phyloP scores from a whole-genome alignment of 23 red algal species.

The Agarophyton chilense region DNA sequence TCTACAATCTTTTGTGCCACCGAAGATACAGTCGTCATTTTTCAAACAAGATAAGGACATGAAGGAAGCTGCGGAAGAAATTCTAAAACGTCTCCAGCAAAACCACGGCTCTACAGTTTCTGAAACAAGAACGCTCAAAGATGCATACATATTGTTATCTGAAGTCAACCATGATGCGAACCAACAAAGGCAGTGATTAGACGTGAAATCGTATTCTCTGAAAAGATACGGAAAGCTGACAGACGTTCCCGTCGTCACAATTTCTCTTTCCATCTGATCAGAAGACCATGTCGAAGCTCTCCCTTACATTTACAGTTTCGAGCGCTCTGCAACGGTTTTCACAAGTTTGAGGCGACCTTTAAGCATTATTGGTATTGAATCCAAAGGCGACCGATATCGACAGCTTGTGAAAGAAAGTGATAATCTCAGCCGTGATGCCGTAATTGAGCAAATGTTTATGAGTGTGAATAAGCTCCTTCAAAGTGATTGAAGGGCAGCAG shows the following conservation, averaged over 20 bases:
- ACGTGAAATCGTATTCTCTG: conserved; percentile 19
- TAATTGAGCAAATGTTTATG: conserved; percentile 97
- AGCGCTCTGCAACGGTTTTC: conserved; percentile 31
- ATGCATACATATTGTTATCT: conserved; percentile 61
- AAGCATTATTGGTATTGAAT: conserved; percentile 59
- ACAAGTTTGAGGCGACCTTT: conserved; percentile 60
- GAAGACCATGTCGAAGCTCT: neutral
- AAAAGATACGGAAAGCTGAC: conserved; percentile 24
- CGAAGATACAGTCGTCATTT: conserved; percentile 37
- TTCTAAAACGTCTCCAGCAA: conserved; percentile 29
- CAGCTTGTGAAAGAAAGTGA: conserved; percentile 95
- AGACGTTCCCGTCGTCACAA: conserved; percentile 64
- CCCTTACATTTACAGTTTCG: conserved; percentile 53
- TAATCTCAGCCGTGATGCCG: conserved; percentile 92
- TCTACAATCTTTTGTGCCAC: conserved; percentile 31
- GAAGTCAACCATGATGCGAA: conserved; percentile 31
- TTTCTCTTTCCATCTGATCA: conserved; percentile 56
- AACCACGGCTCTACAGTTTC: conserved; percentile 1
- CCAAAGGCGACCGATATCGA: conserved; percentile 76
- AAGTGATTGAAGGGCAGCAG: conserved; percentile 49
- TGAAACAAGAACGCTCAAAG: conserved; percentile 46
- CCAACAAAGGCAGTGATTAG: neutral
- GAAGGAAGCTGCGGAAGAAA: conserved; percentile 45
- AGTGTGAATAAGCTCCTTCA: conserved; percentile 88
- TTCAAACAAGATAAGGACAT: conserved; percentile 64